Base-by-base conservation (phyloP, 441 rosid species). In the Erodium moschatum region DNA sequence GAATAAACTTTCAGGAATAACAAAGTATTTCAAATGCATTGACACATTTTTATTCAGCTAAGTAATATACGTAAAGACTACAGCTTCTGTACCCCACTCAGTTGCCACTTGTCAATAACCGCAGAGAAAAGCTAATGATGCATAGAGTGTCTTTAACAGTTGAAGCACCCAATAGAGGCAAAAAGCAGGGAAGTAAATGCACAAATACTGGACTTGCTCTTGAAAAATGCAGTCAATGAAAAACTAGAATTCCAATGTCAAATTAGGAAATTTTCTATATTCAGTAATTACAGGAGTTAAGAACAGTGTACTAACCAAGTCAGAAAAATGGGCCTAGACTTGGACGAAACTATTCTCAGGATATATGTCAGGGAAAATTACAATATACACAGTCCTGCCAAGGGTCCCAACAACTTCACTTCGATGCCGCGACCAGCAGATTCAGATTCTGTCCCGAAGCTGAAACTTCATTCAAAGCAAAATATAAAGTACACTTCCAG, bases 331-430 rank as follows among this genome's bases (percentile, higher is more conserved):
- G 83, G 85, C 89, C 96, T 91, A 87, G 73, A 87, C 87, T 75
- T 24, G 69, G 87, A 87, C 79, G 91, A 85, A 85, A 77, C 77
- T 83, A 85, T 84, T 86, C 87, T 81, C 77, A 71, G 82, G 86
- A 85, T 79, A 91, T 84, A 86, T 77, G 91, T 82, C 96, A 84
- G 92, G 96, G 83, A 91, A 85, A 84, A 89, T 81, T 92, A 90
- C 86, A 92, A 83, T 94, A 83, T 86, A 90, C 64, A 60, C 79
- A 80, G 83, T 87, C 92, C 97, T 85, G 87, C 80, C 89, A 86
- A 73, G 69, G 75, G 76, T 78, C 76, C 84, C 42, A 73, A 71
- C 70, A 65, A 70, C 78, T 78, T 79, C 79, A 67, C 76, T 71
- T 70, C 70, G 67, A 78, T 72, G 85, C 86, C 77, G 76, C 56